A percentile compares a stretch with the other conserved stretches of the same genome.
phyloP scores from a whole-genome alignment of 1,139 yeast genomes.

The Hyphopichia pseudoburtonii region DNA sequence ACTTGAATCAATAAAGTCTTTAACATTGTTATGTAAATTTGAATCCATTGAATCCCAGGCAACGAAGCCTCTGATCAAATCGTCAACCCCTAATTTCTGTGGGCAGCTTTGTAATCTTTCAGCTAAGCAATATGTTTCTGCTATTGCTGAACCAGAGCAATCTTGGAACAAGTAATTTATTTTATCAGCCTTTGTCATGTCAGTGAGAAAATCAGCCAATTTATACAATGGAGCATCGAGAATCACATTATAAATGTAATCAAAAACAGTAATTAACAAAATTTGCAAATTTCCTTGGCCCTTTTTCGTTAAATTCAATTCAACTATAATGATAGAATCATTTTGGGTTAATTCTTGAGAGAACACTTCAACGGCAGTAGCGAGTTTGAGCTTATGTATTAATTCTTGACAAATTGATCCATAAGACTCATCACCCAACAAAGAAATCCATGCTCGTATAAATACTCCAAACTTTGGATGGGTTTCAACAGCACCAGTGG shows the following conservation, averaged over 20 bases:
- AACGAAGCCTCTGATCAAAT: constrained; percentile 38
- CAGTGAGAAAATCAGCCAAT: constrained; percentile 31
- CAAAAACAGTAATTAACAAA: constrained; percentile 29
- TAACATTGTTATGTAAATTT: too few species aligned
- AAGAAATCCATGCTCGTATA: constrained; percentile 50
- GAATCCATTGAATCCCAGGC: too few species aligned
- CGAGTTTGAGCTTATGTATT: constrained; percentile 19
- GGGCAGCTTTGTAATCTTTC: constrained; percentile 35
- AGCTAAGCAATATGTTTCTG: constrained; percentile 44
- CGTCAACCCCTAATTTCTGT: constrained; percentile 22
- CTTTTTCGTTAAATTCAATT: constrained; percentile 40
- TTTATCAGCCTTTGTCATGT: constrained; percentile 44
- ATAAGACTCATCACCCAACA: constrained; percentile 60
- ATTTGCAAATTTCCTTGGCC: constrained; percentile 34
- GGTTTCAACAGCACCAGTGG: too few species aligned
- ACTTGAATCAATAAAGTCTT: constrained; percentile 30
- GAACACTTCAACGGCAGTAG: constrained; percentile 37
- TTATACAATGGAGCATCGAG: constrained; percentile 1
- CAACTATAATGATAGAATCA: constrained; percentile 39
- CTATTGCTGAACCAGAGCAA: constrained; percentile 31
- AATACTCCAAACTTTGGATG: constrained; percentile 12
- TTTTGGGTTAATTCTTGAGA: constrained; percentile 35
- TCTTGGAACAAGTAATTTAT: constrained; percentile 44
- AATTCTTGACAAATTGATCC: constrained; percentile 44
- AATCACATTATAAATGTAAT: constrained; percentile 17